Evolutionary conservation across 805 yeast species (phyloP), one percentile per base, ranked within the genome.

Genomic region (Kluyveromyces aestuarii): DNA sequence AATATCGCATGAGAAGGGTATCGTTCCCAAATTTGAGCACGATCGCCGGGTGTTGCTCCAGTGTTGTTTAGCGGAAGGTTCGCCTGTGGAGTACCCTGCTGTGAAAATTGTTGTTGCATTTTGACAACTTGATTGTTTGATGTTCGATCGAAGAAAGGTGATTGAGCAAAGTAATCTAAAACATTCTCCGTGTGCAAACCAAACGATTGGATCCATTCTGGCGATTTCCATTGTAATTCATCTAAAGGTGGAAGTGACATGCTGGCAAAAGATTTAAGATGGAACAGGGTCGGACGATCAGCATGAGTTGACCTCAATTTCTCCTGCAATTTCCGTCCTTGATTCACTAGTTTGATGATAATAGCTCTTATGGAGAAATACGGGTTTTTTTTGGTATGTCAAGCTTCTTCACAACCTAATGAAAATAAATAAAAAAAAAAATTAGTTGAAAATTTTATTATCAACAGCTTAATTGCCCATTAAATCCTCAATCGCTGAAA

Each of bases 141-240:
- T 1, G 95, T 81, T 55, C 97, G 76, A 63, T 91, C 97, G 63
- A 86, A 93, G 68, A 91, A 95, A 1, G 99, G 99, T 2, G 96
- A 87, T 57, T 87, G 87, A 4, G 96, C 73, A 61, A 93, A 90
- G 67, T 93, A 93, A 51, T 93, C 98, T 18, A 93, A 74, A 1
- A 93, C 96, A 61, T 90, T 93, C 47, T 82, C 95, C 0, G 95
- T 85, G 41, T 89, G 75, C 21, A 93, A 76, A 0, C 96, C 97
- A 63, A 81, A 82, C 47, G 82, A 78, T 62, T 89, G 96, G 54
- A 93, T 88, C 95, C 96, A 93, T 66, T 93, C 99, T 1, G 99
- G 98, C 3, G 93, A 84, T 55, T 90, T 80, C 99, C 99, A 93
- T 64, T 90, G 98, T 40, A 93, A 75, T 59, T 91, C 97, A 61